Conservation (phyloP, 108 stramenopile species). For the Seminavis robusta region DNA sequence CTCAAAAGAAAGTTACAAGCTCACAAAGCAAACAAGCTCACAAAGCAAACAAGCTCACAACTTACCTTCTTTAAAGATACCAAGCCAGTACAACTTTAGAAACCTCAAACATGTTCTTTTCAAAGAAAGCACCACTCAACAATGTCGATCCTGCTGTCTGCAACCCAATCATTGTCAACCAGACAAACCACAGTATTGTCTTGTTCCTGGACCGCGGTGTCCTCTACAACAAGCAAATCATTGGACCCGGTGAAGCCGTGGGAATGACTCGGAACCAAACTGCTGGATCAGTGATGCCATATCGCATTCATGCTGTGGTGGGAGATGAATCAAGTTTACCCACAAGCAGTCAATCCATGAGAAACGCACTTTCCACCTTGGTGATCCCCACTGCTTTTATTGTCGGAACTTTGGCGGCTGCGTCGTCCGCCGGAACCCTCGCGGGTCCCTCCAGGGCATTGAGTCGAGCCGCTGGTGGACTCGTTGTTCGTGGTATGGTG, state of each 20-base stretch:
- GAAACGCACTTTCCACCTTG: constrained; percentile 26
- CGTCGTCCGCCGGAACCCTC: constrained; percentile 31
- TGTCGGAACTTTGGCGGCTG: constrained; percentile 26
- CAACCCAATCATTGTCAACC: too few species aligned
- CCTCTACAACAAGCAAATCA: constrained; percentile 35
- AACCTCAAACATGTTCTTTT: too few species aligned
- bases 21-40: too few species aligned
- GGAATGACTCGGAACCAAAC: constrained; percentile 28
- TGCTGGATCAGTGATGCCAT: constrained; percentile 31
- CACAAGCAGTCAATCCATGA: constrained; percentile 22
- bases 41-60: too few species aligned
- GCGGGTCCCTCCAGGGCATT: constrained; percentile 42
- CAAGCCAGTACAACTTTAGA: too few species aligned
- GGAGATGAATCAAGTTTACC: constrained; percentile 39
- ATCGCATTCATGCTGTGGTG: constrained; percentile 36
- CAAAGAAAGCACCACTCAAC: too few species aligned
- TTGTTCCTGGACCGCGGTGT: constrained; percentile 51
- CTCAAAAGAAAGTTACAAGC: too few species aligned
- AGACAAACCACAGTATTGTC: constrained; percentile 37
- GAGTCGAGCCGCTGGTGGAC: constrained; percentile 39
- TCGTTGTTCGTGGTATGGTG: constrained; percentile 45
- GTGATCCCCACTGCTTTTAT: constrained; percentile 47
- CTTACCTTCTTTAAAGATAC: too few species aligned
- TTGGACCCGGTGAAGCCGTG: constrained; percentile 43
- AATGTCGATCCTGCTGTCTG: too few species aligned